Percentiles rank a stretch among this genome's conserved stretches.
Evolutionary conservation across 352 stramenopile species (phyloP).

Genomic region (Phytophthora pinifolia): DNA sequence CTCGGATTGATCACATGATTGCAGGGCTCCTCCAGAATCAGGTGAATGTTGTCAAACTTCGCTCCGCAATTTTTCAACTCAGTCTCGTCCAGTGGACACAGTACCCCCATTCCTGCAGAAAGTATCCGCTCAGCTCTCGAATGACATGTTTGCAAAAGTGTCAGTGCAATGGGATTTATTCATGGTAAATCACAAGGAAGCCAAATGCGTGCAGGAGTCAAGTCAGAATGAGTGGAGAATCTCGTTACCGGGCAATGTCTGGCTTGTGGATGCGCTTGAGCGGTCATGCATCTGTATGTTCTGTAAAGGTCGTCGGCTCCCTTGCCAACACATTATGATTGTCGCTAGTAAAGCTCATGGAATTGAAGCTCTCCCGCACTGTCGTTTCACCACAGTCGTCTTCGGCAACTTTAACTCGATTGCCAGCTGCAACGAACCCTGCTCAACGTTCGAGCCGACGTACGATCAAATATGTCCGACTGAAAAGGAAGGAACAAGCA

Average conservation of each 20-base stretch:
- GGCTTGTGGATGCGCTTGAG: neutral
- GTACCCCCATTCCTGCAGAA: no score
- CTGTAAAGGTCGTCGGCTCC: neutral
- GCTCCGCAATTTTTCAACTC: neutral
- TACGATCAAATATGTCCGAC: neutral
- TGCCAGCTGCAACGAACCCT: neutral
- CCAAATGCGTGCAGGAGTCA: neutral
- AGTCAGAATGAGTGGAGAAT: conserved; percentile 2
- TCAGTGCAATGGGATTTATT: conserved; percentile 2
- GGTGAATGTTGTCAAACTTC: neutral
- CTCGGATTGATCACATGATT: conserved; percentile 6
- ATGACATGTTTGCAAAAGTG: conserved; percentile 1
- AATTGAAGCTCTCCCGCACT: neutral
- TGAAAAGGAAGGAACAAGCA: neutral
- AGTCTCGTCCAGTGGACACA: neutral
- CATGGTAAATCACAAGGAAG: neutral
- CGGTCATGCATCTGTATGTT: neutral
- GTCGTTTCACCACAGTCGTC: no score
- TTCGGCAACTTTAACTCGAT: no score
- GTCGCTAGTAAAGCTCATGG: neutral
- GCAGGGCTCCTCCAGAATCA: conserved; percentile 3
- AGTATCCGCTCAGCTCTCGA: neutral
- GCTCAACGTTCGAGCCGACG: neutral
- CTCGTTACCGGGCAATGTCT: neutral
- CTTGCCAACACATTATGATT: neutral